These are phyloP conservation scores for Protomyces pachydermus DNA, from an alignment of 1,139 yeast species.

Conservation along the genomic window DNA sequence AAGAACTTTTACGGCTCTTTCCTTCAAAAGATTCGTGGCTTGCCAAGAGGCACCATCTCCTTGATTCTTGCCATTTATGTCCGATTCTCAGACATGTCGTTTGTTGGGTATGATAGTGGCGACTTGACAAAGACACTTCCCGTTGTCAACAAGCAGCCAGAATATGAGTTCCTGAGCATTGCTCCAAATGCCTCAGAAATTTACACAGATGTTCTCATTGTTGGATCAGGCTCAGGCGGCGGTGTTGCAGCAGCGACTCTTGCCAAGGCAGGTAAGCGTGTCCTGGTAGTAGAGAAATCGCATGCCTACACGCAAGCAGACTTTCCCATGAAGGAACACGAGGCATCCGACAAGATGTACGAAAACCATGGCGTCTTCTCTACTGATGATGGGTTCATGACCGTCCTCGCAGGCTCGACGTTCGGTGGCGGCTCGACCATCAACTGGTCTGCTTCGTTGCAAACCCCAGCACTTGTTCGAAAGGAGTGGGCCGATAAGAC, in stretches of 20 bases:
- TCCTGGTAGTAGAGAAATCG: conserved; percentile 55
- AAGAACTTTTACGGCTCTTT: conserved; percentile 9
- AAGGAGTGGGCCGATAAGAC: conserved; percentile 50
- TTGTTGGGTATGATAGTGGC: conserved; percentile 15
- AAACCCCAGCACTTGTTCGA: conserved; percentile 53
- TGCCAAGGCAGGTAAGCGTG: conserved; percentile 46
- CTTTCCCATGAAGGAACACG: conserved; percentile 43
- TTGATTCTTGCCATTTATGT: conserved; percentile 3
- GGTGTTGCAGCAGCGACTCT: conserved; percentile 55
- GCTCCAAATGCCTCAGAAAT: conserved; percentile 24
- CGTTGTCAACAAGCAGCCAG: conserved; percentile 5
- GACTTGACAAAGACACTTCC: background rate
- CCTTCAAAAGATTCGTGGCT: conserved; percentile 7
- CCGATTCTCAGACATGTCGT: conserved; percentile 2
- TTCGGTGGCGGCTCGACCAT: conserved; percentile 61
- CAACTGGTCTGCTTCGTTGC: conserved; percentile 58
- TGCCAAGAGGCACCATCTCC: conserved; percentile 13
- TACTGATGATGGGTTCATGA: conserved; percentile 41
- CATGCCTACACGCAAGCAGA: conserved; percentile 45
- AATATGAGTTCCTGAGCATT: conserved; percentile 15
- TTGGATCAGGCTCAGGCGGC: conserved; percentile 58
- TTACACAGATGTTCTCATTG: conserved; percentile 44
- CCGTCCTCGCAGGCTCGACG: conserved; percentile 52
- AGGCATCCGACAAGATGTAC: conserved; percentile 44
- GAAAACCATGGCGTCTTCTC: conserved; percentile 45